These are phyloP conservation scores for Sanchytrium tribonematis DNA, from an alignment of 371 early-diverging fungal genomes.

Conservation along the genomic window DNA sequence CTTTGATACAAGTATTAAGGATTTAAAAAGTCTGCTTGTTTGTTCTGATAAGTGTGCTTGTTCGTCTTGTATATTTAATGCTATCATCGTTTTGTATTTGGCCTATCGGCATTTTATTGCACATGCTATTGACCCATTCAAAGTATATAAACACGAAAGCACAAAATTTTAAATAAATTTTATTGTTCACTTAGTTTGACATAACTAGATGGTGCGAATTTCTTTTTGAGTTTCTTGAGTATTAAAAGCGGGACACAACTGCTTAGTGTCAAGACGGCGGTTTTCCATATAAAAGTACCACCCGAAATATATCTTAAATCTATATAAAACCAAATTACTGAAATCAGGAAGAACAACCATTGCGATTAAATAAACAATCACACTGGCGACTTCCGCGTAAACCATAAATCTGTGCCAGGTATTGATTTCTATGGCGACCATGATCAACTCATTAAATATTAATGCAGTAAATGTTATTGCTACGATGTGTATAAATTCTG, in stretches of 20 bases:
- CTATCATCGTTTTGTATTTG: no score
- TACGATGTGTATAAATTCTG: slow-evolving; percentile 80
- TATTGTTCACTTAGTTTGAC: slow-evolving; percentile 8
- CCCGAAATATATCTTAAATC: slow-evolving; percentile 60
- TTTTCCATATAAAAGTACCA: slow-evolving; percentile 57
- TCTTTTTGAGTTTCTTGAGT: slow-evolving; percentile 8
- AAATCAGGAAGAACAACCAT: slow-evolving; percentile 71
- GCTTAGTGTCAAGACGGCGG: slow-evolving; percentile 55
- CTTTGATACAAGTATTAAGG: no score
- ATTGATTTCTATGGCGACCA: slow-evolving; percentile 79
- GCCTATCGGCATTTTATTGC: no score
- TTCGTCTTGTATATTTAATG: no score
- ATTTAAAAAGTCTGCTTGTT: no score
- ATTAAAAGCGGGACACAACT: slow-evolving; percentile 38
- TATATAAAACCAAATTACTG: slow-evolving; percentile 23
- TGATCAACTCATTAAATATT: slow-evolving; percentile 90
- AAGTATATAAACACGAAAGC: no score
- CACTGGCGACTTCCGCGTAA: slow-evolving; percentile 43
- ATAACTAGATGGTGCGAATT: slow-evolving; percentile 13
- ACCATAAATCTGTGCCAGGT: slow-evolving; percentile 76
- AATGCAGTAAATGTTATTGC: slow-evolving; percentile 87
- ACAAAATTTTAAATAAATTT: background rate
- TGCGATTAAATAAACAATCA: slow-evolving; percentile 50
- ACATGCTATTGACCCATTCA: no score
- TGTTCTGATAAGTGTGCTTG: no score